These are phyloP conservation scores for Pecoramyces ruminantium DNA, from an alignment of 192 early-diverging fungal genomes.

Conservation along the genomic window DNA sequence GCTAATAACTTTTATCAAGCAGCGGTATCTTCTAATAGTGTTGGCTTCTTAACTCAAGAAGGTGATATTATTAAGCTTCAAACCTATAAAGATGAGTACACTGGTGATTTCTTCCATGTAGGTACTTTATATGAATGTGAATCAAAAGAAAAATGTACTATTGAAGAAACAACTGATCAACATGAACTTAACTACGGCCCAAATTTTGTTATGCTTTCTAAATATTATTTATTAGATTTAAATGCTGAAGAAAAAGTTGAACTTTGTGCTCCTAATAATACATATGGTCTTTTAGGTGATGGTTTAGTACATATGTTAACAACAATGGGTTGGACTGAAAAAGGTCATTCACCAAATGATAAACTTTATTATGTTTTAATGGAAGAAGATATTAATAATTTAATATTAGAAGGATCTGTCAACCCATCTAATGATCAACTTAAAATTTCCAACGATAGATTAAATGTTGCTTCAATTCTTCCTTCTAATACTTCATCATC, in stretches of 20 bases:
- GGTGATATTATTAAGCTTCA: not conserved
- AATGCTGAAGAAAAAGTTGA: not conserved
- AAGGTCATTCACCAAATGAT: not conserved
- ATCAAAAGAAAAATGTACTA: not conserved
- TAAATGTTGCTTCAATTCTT: too few species aligned
- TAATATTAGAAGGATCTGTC: not conserved
- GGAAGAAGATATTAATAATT: not conserved
- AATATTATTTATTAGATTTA: not conserved
- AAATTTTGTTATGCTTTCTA: not conserved
- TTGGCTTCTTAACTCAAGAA: not conserved
- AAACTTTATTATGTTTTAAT: not conserved
- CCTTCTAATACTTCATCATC: too few species aligned
- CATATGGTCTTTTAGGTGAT: not conserved
- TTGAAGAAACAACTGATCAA: not conserved
- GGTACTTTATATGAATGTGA: not conserved
- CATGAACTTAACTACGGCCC: not conserved
- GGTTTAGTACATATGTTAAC: not conserved
- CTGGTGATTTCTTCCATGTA: not conserved
- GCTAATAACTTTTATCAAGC: not conserved
- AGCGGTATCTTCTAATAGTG: not conserved
- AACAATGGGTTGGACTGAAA: not conserved
- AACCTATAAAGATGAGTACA: not conserved
- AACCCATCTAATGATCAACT: not conserved
- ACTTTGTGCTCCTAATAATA: not conserved
- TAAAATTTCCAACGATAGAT: not conserved